Conservation (phyloP, 441 rosid genomes). For the Gossypium davidsonii region DNA sequence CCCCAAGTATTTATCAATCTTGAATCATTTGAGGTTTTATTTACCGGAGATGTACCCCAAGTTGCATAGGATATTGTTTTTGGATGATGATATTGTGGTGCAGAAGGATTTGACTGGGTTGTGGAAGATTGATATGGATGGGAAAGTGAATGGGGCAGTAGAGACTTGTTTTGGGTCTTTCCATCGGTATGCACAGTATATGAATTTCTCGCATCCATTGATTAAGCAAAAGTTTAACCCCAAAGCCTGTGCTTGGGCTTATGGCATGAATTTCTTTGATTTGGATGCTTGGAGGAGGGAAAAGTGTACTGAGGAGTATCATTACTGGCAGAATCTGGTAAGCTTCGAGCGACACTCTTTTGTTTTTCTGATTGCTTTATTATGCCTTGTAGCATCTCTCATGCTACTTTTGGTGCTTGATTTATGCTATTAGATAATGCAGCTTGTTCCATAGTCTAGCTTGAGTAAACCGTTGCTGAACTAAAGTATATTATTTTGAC, state of each 20-base stretch:
- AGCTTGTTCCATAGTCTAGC: background rate
- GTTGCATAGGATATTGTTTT: constrained; percentile 73
- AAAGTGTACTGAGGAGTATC: constrained; percentile 95
- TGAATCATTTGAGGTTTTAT: constrained; percentile 90
- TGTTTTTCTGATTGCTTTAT: background rate
- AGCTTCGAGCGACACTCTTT: constrained; percentile 13
- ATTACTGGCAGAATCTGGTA: constrained; percentile 95
- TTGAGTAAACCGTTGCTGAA: background rate
- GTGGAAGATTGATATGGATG: constrained; percentile 93
- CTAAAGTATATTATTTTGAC: background rate
- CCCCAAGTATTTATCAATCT: constrained; percentile 81
- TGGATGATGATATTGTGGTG: constrained; percentile 92
- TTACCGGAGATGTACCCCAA: constrained; percentile 89
- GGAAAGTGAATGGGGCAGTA: constrained; percentile 90
- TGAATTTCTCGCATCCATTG: constrained; percentile 95
- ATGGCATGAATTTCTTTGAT: constrained; percentile 97
- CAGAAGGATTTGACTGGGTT: constrained; percentile 89
- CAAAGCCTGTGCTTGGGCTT: constrained; percentile 96
- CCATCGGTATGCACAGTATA: constrained; percentile 90
- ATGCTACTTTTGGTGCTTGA: background rate
- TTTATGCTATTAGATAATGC: background rate
- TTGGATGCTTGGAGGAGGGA: constrained; percentile 97
- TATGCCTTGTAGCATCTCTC: background rate
- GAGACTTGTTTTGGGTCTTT: constrained; percentile 97
- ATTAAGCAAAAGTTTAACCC: constrained; percentile 89